Percentiles rank a stretch among this genome's conserved stretches.
These are phyloP conservation scores for Diplodia mutila DNA, from an alignment of 2,329 filamentous ascomycete species.

Conservation along the genomic window DNA sequence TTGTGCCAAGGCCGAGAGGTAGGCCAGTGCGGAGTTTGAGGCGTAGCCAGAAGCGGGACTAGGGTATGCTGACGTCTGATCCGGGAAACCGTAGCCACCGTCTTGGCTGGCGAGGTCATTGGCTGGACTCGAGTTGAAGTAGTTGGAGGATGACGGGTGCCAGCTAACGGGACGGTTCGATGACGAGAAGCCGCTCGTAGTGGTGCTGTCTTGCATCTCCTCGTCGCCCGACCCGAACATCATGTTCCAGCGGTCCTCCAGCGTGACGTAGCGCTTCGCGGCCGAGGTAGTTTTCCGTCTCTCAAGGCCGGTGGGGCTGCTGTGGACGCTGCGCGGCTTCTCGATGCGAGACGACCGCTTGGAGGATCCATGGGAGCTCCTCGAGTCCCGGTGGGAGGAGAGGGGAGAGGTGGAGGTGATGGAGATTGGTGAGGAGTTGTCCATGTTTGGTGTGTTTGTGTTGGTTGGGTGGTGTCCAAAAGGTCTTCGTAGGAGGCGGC, in stretches of 20 bases:
- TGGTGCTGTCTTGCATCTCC: slow-evolving; percentile 15
- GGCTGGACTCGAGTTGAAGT: slow-evolving; percentile 33
- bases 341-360: slow-evolving; percentile 42
- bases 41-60: slow-evolving; percentile 25
- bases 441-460: slow-evolving; percentile 30
- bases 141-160: slow-evolving; percentile 67
- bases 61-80: slow-evolving; percentile 21
- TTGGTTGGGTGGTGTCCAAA: slow-evolving; percentile 22
- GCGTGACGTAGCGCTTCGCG: slow-evolving; percentile 43
- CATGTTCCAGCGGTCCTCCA: slow-evolving; percentile 47
- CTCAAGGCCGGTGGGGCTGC: slow-evolving; percentile 42
- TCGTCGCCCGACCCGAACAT: slow-evolving; percentile 41
- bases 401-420: slow-evolving; percentile 24
- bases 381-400: slow-evolving; percentile 36
- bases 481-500: slow-evolving; percentile 3
- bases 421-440: slow-evolving; percentile 33
- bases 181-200: not conserved
- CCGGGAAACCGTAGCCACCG: slow-evolving; percentile 19
- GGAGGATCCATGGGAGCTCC: slow-evolving; percentile 35
- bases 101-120: slow-evolving; percentile 12
- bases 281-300: slow-evolving; percentile 44
- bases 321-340: slow-evolving; percentile 46
- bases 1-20: slow-evolving; percentile 23
- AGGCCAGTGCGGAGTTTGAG: slow-evolving; percentile 19
- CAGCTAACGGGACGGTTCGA: slow-evolving; percentile 68